These are phyloP conservation scores for Solanum acaule DNA, from an alignment of 257 asterid genomes.

Conservation along the genomic window DNA sequence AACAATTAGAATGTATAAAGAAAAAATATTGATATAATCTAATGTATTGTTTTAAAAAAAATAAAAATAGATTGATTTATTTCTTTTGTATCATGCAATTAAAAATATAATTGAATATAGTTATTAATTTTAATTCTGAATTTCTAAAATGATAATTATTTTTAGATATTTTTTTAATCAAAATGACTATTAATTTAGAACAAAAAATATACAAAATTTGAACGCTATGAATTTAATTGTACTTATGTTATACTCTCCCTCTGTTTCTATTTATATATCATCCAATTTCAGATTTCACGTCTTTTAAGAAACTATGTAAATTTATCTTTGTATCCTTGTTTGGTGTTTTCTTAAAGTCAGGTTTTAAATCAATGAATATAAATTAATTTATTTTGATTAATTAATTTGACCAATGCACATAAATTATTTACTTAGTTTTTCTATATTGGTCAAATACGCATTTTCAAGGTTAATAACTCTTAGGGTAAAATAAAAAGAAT, in stretches of 20 bases:
- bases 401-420: no score
- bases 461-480: no score
- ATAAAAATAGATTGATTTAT: neutral
- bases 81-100: neutral
- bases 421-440: no score
- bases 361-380: no score
- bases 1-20: neutral
- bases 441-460: accelerated
- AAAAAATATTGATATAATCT: neutral
- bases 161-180: neutral
- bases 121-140: neutral
- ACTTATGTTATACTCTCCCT: neutral
- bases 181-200: neutral
- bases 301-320: no score
- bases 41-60: neutral
- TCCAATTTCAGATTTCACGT: neutral
- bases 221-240: neutral
- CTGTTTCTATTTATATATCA: neutral
- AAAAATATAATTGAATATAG: neutral
- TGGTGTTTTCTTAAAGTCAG: neutral
- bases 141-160: neutral
- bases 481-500: no score
- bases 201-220: neutral
- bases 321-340: no score
- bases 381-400: no score